Percentiles rank a stretch among this genome's conserved stretches.
Conservation (phyloP, 2,329 filamentous ascomycete genomes). For the Penicillium sp. region DNA sequence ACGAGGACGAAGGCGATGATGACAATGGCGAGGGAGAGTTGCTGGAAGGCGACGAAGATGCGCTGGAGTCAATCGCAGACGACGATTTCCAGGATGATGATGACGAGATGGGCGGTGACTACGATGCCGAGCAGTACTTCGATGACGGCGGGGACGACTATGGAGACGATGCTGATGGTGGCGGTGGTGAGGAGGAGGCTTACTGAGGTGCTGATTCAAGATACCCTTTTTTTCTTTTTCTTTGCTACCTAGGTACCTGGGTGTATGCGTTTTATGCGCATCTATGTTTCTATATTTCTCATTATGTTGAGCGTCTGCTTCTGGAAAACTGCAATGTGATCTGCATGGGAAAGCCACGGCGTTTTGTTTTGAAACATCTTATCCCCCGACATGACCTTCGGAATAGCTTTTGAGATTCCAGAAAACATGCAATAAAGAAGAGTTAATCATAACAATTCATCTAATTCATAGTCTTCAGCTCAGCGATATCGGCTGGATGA, state of each 20-base stretch:
- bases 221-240: constrained; percentile 23
- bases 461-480: neutral
- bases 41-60: constrained; percentile 43
- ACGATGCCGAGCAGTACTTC: constrained; percentile 62
- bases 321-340: constrained; percentile 5
- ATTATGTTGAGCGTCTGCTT: constrained; percentile 25
- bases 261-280: neutral
- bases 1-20: constrained; percentile 26
- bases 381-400: neutral
- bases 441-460: neutral
- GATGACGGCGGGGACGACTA: constrained; percentile 54
- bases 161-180: constrained; percentile 53
- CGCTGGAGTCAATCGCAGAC: constrained; percentile 51
- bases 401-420: neutral
- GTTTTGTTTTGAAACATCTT: neutral
- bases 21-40: constrained; percentile 29
- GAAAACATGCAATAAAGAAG: neutral
- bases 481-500: constrained; percentile 21
- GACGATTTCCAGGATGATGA: constrained; percentile 58
- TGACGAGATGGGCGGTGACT: constrained; percentile 56
- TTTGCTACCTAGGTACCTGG: too few species aligned
- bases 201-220: constrained; percentile 29
- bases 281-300: constrained; percentile 11
- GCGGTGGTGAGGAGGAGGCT: constrained; percentile 47
- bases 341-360: constrained; percentile 6